A percentile compares a stretch with the other conserved stretches of the same genome.
These are phyloP conservation scores for Alloteropsis semialata DNA, from an alignment of 176 grass and related monocot species.

Conservation along the genomic window DNA sequence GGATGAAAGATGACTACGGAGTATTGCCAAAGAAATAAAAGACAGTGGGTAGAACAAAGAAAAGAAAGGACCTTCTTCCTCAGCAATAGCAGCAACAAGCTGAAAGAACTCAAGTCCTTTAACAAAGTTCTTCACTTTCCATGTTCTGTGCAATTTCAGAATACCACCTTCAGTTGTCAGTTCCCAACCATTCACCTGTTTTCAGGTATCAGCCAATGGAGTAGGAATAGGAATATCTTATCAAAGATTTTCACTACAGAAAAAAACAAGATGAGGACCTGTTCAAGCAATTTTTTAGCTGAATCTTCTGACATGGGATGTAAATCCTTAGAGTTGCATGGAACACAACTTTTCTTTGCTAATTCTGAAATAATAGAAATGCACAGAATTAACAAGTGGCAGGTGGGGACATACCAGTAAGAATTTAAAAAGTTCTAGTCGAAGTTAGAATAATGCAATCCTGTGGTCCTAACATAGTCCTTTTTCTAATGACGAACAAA, in stretches of 20 bases:
- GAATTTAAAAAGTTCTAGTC: neutral
- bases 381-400: neutral
- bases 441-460: neutral
- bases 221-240: neutral
- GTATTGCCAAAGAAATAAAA: neutral
- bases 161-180: conserved; percentile 52
- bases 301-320: conserved; percentile 77
- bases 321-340: conserved; percentile 76
- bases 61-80: conserved; percentile 66
- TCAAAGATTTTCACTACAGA: neutral
- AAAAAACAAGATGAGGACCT: conserved; percentile 44
- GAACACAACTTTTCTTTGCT: conserved; percentile 62
- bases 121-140: conserved; percentile 87
- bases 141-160: conserved; percentile 67
- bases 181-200: conserved; percentile 69
- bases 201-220: conserved; percentile 15
- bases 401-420: neutral
- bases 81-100: conserved; percentile 72
- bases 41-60: neutral
- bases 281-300: conserved; percentile 61
- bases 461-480: neutral
- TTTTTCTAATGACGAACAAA: neutral
- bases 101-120: conserved; percentile 94
- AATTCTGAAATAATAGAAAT: conserved; percentile 53
- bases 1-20: neutral